A percentile compares a stretch with the other conserved stretches of the same genome.
Evolutionary conservation across 2,329 filamentous ascomycete genomes (phyloP).

Genomic region (Cryphonectria nitschkei): DNA sequence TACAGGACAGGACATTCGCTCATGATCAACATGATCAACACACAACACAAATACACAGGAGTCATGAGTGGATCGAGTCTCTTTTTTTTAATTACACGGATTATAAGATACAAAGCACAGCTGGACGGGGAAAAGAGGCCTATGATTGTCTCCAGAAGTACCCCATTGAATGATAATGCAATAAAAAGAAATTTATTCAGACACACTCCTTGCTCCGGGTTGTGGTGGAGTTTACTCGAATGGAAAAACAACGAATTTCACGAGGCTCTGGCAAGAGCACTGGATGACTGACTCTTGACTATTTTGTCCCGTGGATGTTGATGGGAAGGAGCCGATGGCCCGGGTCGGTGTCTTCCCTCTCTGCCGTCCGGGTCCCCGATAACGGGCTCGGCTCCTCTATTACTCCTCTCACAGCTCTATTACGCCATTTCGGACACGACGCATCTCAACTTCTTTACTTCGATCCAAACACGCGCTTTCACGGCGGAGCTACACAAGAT

Average conservation of each 20-base stretch:
- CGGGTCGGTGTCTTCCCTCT: not conserved
- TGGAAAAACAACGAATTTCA: not conserved
- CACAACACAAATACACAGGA: not conserved
- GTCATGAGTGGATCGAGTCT: not conserved
- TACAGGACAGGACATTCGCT: constrained; percentile 23
- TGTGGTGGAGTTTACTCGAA: not conserved
- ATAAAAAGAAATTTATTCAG: constrained; percentile 10
- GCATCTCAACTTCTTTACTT: not conserved
- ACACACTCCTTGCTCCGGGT: not conserved
- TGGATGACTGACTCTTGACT: not conserved
- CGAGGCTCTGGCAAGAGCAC: not conserved
- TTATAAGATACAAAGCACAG: constrained; percentile 20
- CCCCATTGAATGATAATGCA: constrained; percentile 28
- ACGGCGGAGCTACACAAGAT: not conserved
- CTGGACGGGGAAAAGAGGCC: constrained; percentile 2
- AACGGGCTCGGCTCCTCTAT: constrained; percentile 4
- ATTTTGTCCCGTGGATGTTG: not conserved
- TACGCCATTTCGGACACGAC: not conserved
- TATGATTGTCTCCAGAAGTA: constrained; percentile 20
- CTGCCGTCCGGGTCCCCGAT: constrained; percentile 7
- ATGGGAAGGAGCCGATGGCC: not conserved
- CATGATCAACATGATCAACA: constrained; percentile 19
- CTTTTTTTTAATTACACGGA: constrained; percentile 4
- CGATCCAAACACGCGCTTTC: not conserved
- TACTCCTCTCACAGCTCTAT: not conserved